A percentile compares a stretch with the other conserved stretches of the same genome.
Evolutionary conservation across 2,329 filamentous ascomycete genomes (phyloP).

Genomic region (Drechslerella dactyloides): DNA sequence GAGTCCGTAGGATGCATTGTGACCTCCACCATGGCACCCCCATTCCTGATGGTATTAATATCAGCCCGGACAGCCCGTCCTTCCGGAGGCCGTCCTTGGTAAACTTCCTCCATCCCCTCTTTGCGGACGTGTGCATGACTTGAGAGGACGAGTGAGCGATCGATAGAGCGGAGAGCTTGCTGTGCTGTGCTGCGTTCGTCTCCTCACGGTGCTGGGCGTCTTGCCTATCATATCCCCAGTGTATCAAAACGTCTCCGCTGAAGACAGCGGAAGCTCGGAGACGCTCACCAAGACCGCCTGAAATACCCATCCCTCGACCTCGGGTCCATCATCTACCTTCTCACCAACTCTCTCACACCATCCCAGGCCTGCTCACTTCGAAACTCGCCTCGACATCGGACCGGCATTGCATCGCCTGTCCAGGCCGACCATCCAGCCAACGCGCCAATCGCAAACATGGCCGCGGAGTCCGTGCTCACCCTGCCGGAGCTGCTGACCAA

Average conservation of each 20-base stretch:
- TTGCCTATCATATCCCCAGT: not conserved
- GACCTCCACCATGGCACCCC: not conserved
- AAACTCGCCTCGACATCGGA: too few species aligned
- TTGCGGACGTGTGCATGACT: not conserved
- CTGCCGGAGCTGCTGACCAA: slow-evolving; percentile 32
- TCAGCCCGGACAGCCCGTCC: not conserved
- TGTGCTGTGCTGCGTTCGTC: not conserved
- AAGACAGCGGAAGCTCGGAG: not conserved
- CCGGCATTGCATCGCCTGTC: slow-evolving; percentile 5
- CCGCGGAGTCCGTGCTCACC: slow-evolving; percentile 15
- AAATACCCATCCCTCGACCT: not conserved
- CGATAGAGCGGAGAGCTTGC: too few species aligned
- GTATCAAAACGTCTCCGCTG: not conserved
- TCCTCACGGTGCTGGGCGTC: not conserved
- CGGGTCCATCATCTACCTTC: too few species aligned
- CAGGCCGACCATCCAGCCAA: not conserved
- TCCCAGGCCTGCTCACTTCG: too few species aligned
- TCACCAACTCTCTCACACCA: too few species aligned
- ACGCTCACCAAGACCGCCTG: not conserved
- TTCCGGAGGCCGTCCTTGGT: not conserved
- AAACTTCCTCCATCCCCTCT: not conserved
- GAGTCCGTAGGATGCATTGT: too few species aligned
- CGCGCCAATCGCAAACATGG: not conserved
- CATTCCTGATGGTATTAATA: slow-evolving; percentile 7
- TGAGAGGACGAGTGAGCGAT: not conserved